Percentiles rank a stretch among this genome's conserved stretches.
Conservation (phyloP, 768 basidiomycete genomes). For the Tricholoma matsutake region DNA sequence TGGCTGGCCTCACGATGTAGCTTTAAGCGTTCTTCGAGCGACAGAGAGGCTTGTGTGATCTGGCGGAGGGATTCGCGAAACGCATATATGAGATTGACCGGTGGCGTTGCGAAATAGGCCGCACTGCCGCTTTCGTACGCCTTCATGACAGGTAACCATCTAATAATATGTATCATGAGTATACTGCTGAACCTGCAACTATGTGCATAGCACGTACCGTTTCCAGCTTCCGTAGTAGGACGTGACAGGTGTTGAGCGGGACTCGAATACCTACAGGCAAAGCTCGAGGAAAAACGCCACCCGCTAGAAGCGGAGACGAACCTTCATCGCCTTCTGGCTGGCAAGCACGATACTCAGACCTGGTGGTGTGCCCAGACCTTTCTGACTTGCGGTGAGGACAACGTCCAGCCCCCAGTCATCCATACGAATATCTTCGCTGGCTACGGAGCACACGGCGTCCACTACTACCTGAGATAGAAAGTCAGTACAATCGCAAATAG, state of each 20-base stretch:
- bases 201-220: slow-evolving; percentile 46
- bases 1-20: slow-evolving; percentile 68
- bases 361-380: slow-evolving; percentile 91
- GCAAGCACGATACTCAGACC: slow-evolving; percentile 87
- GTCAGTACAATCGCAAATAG: slow-evolving; percentile 1
- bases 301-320: slow-evolving; percentile 15
- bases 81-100: slow-evolving; percentile 92
- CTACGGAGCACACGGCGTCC: slow-evolving; percentile 96
- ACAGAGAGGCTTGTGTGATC: slow-evolving; percentile 60
- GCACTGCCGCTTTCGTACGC: slow-evolving; percentile 81
- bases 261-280: slow-evolving; percentile 48
- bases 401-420: slow-evolving; percentile 94
- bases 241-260: slow-evolving; percentile 58
- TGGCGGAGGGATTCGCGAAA: slow-evolving; percentile 76
- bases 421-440: slow-evolving; percentile 91
- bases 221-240: slow-evolving; percentile 92
- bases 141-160: slow-evolving; percentile 93
- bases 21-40: slow-evolving; percentile 75
- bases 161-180: slow-evolving; percentile 21
- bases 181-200: background rate
- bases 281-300: background rate
- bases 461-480: slow-evolving; percentile 53
- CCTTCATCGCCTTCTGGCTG: slow-evolving; percentile 75
- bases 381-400: slow-evolving; percentile 83
- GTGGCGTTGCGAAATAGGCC: slow-evolving; percentile 94